These are phyloP conservation scores for Davidsoniella neocaledoniae DNA, from an alignment of 2,329 filamentous ascomycete species.

Conservation along the genomic window DNA sequence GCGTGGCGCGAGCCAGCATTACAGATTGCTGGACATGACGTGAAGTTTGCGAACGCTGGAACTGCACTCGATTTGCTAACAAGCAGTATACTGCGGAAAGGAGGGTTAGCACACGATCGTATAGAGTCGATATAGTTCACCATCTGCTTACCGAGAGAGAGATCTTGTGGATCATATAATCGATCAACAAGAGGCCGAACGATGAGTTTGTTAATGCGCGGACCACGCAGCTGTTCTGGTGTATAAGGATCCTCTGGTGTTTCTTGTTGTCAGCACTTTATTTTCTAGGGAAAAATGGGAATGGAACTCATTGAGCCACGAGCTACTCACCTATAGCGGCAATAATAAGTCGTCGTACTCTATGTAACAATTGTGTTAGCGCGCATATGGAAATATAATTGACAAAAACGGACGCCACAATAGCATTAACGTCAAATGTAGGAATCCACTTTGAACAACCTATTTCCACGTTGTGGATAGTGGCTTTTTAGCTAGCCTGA, in stretches of 20 bases:
- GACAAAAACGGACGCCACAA: neutral
- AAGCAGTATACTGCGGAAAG: constrained; percentile 44
- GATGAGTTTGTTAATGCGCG: constrained; percentile 45
- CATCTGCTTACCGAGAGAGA: constrained; percentile 33
- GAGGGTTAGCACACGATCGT: neutral
- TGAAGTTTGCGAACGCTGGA: constrained; percentile 44
- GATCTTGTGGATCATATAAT: constrained; percentile 43
- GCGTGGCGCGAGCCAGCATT: constrained; percentile 46
- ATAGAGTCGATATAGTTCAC: too few relatives aligned
- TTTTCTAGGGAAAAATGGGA: too few relatives aligned
- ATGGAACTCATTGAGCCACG: too few relatives aligned
- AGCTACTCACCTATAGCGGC: constrained; percentile 13
- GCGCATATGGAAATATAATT: too few relatives aligned
- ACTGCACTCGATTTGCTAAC: constrained; percentile 53
- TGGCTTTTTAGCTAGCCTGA: too few relatives aligned
- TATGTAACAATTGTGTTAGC: neutral
- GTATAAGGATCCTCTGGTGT: constrained; percentile 22
- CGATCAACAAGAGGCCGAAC: constrained; percentile 48
- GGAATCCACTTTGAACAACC: too few relatives aligned
- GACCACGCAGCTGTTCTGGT: constrained; percentile 44
- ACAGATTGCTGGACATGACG: constrained; percentile 52
- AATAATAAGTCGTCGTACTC: constrained; percentile 13
- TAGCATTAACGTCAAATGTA: neutral
- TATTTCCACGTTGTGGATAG: too few relatives aligned
- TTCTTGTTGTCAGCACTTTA: neutral